Percentiles rank a stretch among this genome's conserved stretches.
Conservation (phyloP, 2,329 filamentous ascomycete species). For the Monosporascus sp. region DNA sequence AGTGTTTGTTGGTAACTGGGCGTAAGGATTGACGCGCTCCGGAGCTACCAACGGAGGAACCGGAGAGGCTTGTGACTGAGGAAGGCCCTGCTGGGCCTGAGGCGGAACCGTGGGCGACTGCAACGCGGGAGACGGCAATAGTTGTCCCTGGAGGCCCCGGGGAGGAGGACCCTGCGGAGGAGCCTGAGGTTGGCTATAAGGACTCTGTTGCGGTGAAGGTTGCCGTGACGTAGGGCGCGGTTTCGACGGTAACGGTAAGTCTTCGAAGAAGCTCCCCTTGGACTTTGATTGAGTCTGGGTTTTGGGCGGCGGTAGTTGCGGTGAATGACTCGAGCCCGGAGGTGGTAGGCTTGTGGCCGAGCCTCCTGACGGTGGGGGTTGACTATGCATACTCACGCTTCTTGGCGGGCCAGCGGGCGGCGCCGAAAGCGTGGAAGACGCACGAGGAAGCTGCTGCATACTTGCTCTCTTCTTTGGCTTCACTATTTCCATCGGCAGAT, state of each 20-base stretch:
- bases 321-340: slow-evolving; percentile 34
- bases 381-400: slow-evolving; percentile 54
- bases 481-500: slow-evolving; percentile 84
- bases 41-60: slow-evolving; percentile 47
- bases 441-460: slow-evolving; percentile 49
- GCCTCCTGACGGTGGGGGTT: slow-evolving; percentile 18
- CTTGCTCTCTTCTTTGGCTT: slow-evolving; percentile 64
- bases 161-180: slow-evolving; percentile 23
- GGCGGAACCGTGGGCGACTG: slow-evolving; percentile 7
- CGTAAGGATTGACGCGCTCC: slow-evolving; percentile 49
- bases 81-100: slow-evolving; percentile 7
- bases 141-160: slow-evolving; percentile 13
- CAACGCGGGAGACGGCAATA: slow-evolving; percentile 8
- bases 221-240: slow-evolving; percentile 55
- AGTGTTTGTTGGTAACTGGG: slow-evolving; percentile 35
- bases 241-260: slow-evolving; percentile 60
- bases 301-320: slow-evolving; percentile 24
- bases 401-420: slow-evolving; percentile 52
- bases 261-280: slow-evolving; percentile 69
- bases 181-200: slow-evolving; percentile 30
- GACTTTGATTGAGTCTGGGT: slow-evolving; percentile 27
- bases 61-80: slow-evolving; percentile 19
- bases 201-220: slow-evolving; percentile 34
- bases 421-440: slow-evolving; percentile 35
- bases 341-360: slow-evolving; percentile 25